Conservation (phyloP, 768 basidiomycete genomes). For the Myochromella boudieri region DNA sequence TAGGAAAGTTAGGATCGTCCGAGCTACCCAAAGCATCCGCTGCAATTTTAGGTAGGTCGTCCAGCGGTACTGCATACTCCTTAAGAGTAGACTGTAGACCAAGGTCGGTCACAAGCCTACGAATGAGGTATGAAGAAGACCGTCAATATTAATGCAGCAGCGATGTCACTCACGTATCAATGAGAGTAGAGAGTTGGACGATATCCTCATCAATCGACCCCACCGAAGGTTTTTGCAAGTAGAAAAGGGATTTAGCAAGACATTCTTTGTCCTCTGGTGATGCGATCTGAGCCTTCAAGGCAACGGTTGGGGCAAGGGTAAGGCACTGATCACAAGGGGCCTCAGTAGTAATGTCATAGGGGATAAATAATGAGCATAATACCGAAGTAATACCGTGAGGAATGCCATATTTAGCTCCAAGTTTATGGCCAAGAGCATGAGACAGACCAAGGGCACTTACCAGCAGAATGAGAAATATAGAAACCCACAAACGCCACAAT, state of each 20-base stretch:
- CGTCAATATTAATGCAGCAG: background rate
- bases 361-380: slow-evolving; percentile 22
- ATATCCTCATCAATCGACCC: slow-evolving; percentile 68
- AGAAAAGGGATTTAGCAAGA: slow-evolving; percentile 56
- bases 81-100: slow-evolving; percentile 57
- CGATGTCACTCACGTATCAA: slow-evolving; percentile 46
- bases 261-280: slow-evolving; percentile 62
- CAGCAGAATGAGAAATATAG: background rate
- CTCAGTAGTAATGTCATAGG: background rate
- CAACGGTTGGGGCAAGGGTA: slow-evolving; percentile 65
- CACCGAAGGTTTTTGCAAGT: slow-evolving; percentile 58
- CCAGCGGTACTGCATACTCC: slow-evolving; percentile 63
- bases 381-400: slow-evolving; percentile 87
- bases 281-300: slow-evolving; percentile 55
- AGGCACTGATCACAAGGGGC: slow-evolving; percentile 50
- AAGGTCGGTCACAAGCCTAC: slow-evolving; percentile 58
- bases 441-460: slow-evolving; percentile 69
- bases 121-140: background rate
- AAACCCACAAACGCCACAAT: background rate
- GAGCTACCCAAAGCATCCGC: slow-evolving; percentile 42
- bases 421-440: slow-evolving; percentile 71
- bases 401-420: slow-evolving; percentile 72
- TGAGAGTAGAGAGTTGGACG: slow-evolving; percentile 47
- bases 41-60: slow-evolving; percentile 55
- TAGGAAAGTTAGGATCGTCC: slow-evolving; percentile 36